Evolutionary conservation across 768 basidiomycete species (phyloP).

Genomic region (Collybiopsis confluens): DNA sequence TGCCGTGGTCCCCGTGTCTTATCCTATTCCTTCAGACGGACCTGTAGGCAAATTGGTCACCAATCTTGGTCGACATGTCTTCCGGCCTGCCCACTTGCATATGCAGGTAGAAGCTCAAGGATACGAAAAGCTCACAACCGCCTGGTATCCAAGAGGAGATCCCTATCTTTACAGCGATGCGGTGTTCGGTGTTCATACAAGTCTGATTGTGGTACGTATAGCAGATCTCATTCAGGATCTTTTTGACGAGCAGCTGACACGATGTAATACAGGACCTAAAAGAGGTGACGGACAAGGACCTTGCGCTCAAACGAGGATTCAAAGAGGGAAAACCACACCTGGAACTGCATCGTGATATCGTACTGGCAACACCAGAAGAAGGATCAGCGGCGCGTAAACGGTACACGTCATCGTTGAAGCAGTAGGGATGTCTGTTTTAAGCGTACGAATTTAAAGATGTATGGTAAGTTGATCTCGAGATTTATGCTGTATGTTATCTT

Average conservation of each 20-base stretch:
- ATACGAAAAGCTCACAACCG: slow-evolving; percentile 67
- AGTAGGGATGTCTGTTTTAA: no score
- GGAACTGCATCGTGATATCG: slow-evolving; percentile 36
- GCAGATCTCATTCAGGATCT: neutral
- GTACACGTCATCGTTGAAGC: slow-evolving; percentile 7
- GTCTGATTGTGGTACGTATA: slow-evolving; percentile 64
- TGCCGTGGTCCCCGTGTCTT: slow-evolving; percentile 66
- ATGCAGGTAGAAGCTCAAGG: slow-evolving; percentile 61
- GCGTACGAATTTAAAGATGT: no score
- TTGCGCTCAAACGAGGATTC: slow-evolving; percentile 55
- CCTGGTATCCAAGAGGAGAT: slow-evolving; percentile 72
- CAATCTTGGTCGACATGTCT: slow-evolving; percentile 61
- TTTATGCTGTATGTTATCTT: no score
- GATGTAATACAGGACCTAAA: slow-evolving; percentile 48
- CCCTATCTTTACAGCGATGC: slow-evolving; percentile 63
- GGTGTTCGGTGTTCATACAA: slow-evolving; percentile 81
- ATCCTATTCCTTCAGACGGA: slow-evolving; percentile 78
- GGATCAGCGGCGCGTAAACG: slow-evolving; percentile 28
- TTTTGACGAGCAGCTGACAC: no score
- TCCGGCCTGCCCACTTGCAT: slow-evolving; percentile 79
- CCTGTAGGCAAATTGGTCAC: slow-evolving; percentile 64
- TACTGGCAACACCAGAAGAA: slow-evolving; percentile 38
- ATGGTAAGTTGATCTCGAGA: no score
- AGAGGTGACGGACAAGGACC: slow-evolving; percentile 46
- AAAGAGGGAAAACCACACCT: slow-evolving; percentile 33